Conservation (phyloP, 257 asterid genomes). For the Nemophila menziesii region DNA sequence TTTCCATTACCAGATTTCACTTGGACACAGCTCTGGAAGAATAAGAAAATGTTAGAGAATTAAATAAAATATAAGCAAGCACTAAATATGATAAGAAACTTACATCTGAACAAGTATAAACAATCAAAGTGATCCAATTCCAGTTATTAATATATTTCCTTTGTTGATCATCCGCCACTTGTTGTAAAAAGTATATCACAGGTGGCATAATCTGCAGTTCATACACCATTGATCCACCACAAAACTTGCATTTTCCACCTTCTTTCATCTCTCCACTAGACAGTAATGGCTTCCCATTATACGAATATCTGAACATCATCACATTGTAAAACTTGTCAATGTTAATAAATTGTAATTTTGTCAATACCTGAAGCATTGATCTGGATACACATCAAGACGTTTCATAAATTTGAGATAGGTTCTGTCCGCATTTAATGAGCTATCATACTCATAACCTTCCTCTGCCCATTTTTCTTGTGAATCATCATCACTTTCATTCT, state of each 20-base stretch:
- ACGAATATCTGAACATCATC: conserved; percentile 43
- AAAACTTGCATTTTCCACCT: conserved; percentile 43
- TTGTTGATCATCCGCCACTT: conserved; percentile 37
- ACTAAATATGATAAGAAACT: conserved; percentile 7
- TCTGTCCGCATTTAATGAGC: conserved; percentile 70
- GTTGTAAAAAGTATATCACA: conserved; percentile 59
- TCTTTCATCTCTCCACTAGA: conserved; percentile 34
- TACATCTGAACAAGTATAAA: conserved; percentile 74
- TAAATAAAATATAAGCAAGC: neutral
- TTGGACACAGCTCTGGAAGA: conserved; percentile 47
- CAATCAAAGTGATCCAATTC: conserved; percentile 63
- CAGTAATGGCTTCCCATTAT: conserved; percentile 67
- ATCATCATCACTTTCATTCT: conserved; percentile 26
- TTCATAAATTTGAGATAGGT: conserved; percentile 84
- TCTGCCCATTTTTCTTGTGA: conserved; percentile 58
- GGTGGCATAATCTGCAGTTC: conserved; percentile 96
- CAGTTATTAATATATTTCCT: conserved; percentile 35
- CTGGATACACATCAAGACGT: conserved; percentile 61
- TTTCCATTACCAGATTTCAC: conserved; percentile 22
- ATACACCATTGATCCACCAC: conserved; percentile 59
- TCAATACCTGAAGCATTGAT: conserved; percentile 97
- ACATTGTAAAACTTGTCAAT: neutral
- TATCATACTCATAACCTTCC: conserved; percentile 80
- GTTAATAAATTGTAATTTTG: conserved; percentile 9
- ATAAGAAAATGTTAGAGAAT: conserved; percentile 6